Base-by-base conservation (phyloP, 78 protist species). In the Dictyostelium capitatum region DNA sequence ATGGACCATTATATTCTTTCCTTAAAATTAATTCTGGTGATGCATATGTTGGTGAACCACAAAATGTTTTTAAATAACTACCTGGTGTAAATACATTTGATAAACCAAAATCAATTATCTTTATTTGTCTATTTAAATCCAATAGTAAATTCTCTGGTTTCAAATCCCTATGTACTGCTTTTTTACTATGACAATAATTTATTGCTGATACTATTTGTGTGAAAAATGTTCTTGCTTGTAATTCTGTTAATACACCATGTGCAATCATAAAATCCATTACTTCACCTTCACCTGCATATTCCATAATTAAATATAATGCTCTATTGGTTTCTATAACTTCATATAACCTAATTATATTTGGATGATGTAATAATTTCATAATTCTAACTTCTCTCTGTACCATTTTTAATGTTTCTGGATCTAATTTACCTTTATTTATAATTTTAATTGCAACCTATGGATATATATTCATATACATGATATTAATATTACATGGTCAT, bases 91-190 rank as follows among this genome's bases (percentile, higher is more conserved):
- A 96, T 19, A 46, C 51, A 91, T 96, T 96, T 25, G 89, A 46
- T n/a, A 98, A 80, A 6, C 99, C 99, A 72, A 98, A 98, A 80
- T 98, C 99, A 2, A 98, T 95, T 2, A 98, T 97, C 46, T 98
- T 98, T 17, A 97, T 80, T 90, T 97, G 96, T n/a, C 96, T 53
- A 59, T 97, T 75, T 19, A 19, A 41, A 79, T 98, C 99, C n/a
- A 98, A 77, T 25, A 98, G 79, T 6, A 98, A 73, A 62, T 98
- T 98, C 69, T 97, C 99, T 56, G 99, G 97, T 84, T 97, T 97
- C 28, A 97, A 72, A 56, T 97, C 98, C 11, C 97, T 48, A 10
- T 95, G 97, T n/a, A 87, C 90, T 5, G 84, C 89, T 14, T 77
- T 32, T 51, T 85, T 77, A 25, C 81, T 32, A 48, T 98, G 99